Evolutionary conservation across 2,329 filamentous ascomycete genomes (phyloP).

Genomic region (Verticillium zaregamsianum): DNA sequence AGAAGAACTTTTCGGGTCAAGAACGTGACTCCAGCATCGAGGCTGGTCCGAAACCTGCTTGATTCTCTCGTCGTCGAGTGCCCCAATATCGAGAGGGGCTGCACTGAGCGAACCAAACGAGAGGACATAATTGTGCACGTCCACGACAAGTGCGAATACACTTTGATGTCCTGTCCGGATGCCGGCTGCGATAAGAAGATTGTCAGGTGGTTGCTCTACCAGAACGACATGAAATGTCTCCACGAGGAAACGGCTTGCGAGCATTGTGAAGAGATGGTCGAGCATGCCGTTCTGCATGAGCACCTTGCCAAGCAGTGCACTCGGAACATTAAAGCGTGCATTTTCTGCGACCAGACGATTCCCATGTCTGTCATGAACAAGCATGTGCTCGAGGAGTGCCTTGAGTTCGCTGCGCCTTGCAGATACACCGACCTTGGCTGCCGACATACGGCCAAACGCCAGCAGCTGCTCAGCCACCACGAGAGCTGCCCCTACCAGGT

Average conservation of each 20-base stretch:
- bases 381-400: slow-evolving; percentile 43
- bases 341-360: slow-evolving; percentile 41
- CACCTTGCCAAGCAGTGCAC: slow-evolving; percentile 39
- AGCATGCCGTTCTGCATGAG: slow-evolving; percentile 42
- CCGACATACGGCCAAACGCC: slow-evolving; percentile 30
- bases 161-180: slow-evolving; percentile 52
- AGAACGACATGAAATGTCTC: slow-evolving; percentile 45
- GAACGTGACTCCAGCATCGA: slow-evolving; percentile 26
- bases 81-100: slow-evolving; percentile 48
- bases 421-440: slow-evolving; percentile 48
- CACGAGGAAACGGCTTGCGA: slow-evolving; percentile 48
- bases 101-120: slow-evolving; percentile 44
- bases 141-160: slow-evolving; percentile 48
- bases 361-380: slow-evolving; percentile 39
- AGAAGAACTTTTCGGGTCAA: slow-evolving; percentile 35
- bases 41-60: slow-evolving; percentile 55
- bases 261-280: slow-evolving; percentile 48
- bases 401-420: slow-evolving; percentile 34
- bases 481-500: slow-evolving; percentile 47
- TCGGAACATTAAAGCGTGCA: slow-evolving; percentile 43
- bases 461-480: slow-evolving; percentile 39
- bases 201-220: slow-evolving; percentile 37
- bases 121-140: slow-evolving; percentile 54
- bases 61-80: slow-evolving; percentile 57
- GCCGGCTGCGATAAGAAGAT: slow-evolving; percentile 47